Evolutionary conservation across 208 protist genomes (phyloP), one percentile per base, ranked within the genome.

Genomic region (Lotmaria passim): DNA sequence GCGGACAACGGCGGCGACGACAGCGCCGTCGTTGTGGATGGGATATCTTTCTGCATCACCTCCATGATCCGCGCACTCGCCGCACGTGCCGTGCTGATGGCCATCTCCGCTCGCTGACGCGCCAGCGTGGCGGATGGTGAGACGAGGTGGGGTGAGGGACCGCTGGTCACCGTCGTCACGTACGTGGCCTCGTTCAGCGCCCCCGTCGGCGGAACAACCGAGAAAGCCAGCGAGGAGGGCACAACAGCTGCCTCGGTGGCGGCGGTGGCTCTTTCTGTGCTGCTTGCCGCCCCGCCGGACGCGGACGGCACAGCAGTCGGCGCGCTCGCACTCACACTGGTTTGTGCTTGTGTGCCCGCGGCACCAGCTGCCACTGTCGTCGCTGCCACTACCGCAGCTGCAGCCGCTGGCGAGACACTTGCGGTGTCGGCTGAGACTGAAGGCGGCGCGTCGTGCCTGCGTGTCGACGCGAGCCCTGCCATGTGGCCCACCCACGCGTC

Each of bases 401-500:
- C 23, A n/a, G 50, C n/a, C 26, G 50, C 11, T 38, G 23, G 50
- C 50, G 24, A 48, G 8, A 17, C 43, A 6, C 2, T 11, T 51
- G 3, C 46, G 5, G 14, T 19, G 19, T 19, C 28, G 15, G 38
- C 2, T 34, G n/a, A 2, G 7, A n/a, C 4, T 43, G 17, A 26
- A 4, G 28, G 7, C 38, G 24, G 39, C 19, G 28, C 44, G 47
- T 62, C 36, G 46, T 78, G 67, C 44, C 79, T 51, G 55, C 77
- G 57, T 24, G 60, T 61, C 34, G 73, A 72, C 28, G 61, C 69
- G 26, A 58, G 26, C 19, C 38, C 46, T 3, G 71, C 71, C 55
- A 76, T 76, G 23, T 56, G 61, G 23, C 73, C 55, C 30, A 83
- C 79, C 91, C 91, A 96, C 41, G 66, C 74, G 38, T 94, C 77